Evolutionary conservation across 345 rosid genomes (phyloP).

Genomic region (Gossypium turneri): DNA sequence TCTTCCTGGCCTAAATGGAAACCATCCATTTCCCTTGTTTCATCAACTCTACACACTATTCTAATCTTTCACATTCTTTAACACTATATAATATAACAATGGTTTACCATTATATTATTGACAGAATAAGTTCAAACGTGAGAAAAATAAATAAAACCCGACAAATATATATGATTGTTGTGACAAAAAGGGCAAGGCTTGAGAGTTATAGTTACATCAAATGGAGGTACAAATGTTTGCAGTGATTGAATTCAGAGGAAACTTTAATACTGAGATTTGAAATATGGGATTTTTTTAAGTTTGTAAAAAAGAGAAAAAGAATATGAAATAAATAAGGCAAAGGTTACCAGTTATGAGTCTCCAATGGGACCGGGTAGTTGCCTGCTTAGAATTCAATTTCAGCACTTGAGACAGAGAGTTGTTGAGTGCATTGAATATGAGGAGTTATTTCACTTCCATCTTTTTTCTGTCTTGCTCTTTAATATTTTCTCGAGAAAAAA

Average conservation of each 20-base stretch:
- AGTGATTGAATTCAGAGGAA: background rate
- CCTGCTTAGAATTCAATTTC: constrained; percentile 44
- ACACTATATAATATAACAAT: background rate
- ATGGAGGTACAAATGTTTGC: background rate
- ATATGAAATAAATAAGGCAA: constrained; percentile 31
- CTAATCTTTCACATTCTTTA: constrained; percentile 26
- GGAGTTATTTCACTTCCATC: constrained; percentile 34
- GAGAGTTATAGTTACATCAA: background rate
- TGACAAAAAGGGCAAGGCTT: background rate
- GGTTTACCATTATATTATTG: background rate
- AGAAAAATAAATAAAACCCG: constrained; percentile 1
- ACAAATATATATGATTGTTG: constrained; percentile 4
- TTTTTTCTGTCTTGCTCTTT: constrained; percentile 3
- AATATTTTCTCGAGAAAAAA: background rate
- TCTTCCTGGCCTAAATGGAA: constrained; percentile 27
- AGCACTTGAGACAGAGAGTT: constrained; percentile 32
- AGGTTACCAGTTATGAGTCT: constrained; percentile 10
- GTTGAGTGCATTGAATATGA: constrained; percentile 63
- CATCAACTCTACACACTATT: constrained; percentile 18
- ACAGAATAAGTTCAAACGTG: background rate
- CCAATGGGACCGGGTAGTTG: constrained; percentile 47
- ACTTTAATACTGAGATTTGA: constrained; percentile 14
- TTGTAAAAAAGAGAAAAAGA: constrained; percentile 15
- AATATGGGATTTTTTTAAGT: constrained; percentile 6
- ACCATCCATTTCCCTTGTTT: constrained; percentile 39